Evolutionary conservation across 202 grass and related monocot genomes (phyloP).

Genomic region (Tripidium arundinaceum): DNA sequence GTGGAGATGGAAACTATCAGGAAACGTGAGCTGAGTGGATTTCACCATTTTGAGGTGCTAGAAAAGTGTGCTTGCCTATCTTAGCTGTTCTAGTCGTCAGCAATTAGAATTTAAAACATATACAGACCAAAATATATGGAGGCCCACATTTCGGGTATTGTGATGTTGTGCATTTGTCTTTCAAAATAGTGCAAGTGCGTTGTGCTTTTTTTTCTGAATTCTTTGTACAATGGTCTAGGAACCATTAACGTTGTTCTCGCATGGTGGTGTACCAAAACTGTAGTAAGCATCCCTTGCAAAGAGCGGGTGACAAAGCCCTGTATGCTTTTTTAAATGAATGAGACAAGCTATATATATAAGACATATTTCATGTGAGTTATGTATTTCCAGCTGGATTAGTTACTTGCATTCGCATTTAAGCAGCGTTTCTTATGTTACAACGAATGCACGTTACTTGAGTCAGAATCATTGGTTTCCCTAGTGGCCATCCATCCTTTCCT

Average conservation of each 20-base stretch:
- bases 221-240: neutral
- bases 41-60: neutral
- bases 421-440: constrained; percentile 2
- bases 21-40: neutral
- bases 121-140: neutral
- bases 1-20: neutral
- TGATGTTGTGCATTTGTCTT: neutral
- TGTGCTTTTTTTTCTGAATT: neutral
- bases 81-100: neutral
- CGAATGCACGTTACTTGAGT: neutral
- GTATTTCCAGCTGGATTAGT: neutral
- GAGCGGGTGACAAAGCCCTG: neutral
- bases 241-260: neutral
- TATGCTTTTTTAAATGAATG: neutral
- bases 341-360: neutral
- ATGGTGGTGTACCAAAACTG: neutral
- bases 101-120: too few species aligned
- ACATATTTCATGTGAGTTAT: neutral
- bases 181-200: neutral
- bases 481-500: neutral
- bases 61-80: neutral
- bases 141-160: neutral
- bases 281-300: neutral
- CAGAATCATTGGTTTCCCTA: constrained; percentile 24
- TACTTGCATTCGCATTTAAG: constrained; percentile 28